Conservation (phyloP, 768 basidiomycete genomes). For the Leccinum boreale region DNA sequence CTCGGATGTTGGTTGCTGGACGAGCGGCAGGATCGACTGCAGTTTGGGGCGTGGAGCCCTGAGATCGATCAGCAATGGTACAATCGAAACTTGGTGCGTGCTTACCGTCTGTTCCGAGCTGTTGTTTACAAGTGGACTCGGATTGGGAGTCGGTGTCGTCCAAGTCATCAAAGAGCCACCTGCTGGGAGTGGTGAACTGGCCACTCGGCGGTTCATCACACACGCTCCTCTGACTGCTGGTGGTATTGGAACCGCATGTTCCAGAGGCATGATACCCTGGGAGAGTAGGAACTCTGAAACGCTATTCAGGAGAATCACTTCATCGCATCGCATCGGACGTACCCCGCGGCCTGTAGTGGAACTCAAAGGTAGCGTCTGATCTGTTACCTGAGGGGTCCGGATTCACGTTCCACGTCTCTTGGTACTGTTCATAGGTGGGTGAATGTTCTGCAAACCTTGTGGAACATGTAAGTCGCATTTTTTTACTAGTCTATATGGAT, state of each 20-base stretch:
- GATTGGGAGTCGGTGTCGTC: slow-evolving; percentile 4
- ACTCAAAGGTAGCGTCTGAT: slow-evolving; percentile 65
- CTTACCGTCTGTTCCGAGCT: slow-evolving; percentile 8
- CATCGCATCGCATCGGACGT: slow-evolving; percentile 5
- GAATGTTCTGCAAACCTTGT: slow-evolving; percentile 49
- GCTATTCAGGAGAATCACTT: neutral
- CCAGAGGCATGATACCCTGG: slow-evolving; percentile 46
- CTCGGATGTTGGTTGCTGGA: neutral
- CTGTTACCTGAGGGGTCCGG: slow-evolving; percentile 35
- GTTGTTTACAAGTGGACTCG: neutral
- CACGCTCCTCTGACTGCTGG: slow-evolving; percentile 9
- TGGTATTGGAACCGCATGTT: slow-evolving; percentile 18
- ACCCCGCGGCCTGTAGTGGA: slow-evolving; percentile 61
- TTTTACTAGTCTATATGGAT: neutral
- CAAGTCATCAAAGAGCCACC: neutral
- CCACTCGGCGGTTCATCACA: slow-evolving; percentile 35
- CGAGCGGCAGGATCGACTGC: neutral
- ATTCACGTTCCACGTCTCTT: slow-evolving; percentile 52
- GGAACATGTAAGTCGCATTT: slow-evolving; percentile 5
- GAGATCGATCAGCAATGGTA: neutral
- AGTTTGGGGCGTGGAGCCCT: neutral
- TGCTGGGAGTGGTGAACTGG: slow-evolving; percentile 3
- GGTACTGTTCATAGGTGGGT: slow-evolving; percentile 37
- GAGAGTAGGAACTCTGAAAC: slow-evolving; percentile 45
- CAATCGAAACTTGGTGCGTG: neutral